These are phyloP conservation scores for Psophocarpus tetragonolobus DNA, from an alignment of 306 rosid species.

Conservation along the genomic window DNA sequence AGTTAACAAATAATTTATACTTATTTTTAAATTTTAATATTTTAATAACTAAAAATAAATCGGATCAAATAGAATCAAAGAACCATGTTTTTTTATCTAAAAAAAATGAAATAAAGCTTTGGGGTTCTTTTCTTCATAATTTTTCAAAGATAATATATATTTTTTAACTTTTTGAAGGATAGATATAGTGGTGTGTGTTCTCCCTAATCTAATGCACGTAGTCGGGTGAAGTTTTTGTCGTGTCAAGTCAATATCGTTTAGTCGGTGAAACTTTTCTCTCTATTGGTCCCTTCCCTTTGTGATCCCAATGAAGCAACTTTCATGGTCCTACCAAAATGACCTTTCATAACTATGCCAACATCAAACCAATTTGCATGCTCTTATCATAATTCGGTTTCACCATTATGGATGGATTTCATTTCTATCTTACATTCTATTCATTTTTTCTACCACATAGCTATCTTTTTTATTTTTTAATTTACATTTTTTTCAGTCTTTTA, in stretches of 20 bases:
- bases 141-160: background rate
- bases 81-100: no score
- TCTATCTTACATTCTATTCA: background rate
- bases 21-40: no score
- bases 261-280: slow-evolving; percentile 30
- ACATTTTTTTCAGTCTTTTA: no score
- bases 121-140: no score
- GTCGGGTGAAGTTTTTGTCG: slow-evolving; percentile 16
- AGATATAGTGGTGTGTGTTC: slow-evolving; percentile 17
- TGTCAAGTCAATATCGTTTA: slow-evolving; percentile 27
- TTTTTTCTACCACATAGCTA: background rate
- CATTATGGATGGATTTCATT: background rate
- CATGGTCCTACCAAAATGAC: slow-evolving; percentile 9
- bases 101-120: no score
- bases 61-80: no score
- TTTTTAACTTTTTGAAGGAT: no score
- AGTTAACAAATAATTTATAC: no score
- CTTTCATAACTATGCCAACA: background rate
- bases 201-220: slow-evolving; percentile 5
- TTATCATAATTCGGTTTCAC: background rate
- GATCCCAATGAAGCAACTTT: slow-evolving; percentile 15
- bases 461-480: no score
- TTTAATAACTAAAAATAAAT: no score
- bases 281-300: background rate
- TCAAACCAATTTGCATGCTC: slow-evolving; percentile 28